Evolutionary conservation across 352 stramenopile species (phyloP).

Genomic region (Phytophthora kernoviae): DNA sequence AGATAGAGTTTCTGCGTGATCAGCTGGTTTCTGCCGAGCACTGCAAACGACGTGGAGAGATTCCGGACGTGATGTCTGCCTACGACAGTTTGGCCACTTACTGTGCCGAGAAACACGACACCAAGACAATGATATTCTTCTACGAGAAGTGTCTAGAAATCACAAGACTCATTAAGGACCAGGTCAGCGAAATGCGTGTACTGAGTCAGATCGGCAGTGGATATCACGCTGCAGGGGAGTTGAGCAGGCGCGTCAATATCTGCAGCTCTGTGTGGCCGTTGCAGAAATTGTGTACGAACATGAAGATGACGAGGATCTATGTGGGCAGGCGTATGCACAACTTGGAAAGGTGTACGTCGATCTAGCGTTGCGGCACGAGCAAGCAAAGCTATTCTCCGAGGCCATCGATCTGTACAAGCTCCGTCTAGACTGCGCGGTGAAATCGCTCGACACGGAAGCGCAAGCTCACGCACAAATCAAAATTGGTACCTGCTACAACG

Average conservation of each 20-base stretch:
- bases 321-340: slow-evolving; percentile 60
- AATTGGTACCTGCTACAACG: slow-evolving; percentile 80
- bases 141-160: slow-evolving; percentile 94
- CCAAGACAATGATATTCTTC: slow-evolving; percentile 93
- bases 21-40: slow-evolving; percentile 89
- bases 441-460: slow-evolving; percentile 66
- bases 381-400: slow-evolving; percentile 35
- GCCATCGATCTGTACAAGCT: slow-evolving; percentile 83
- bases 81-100: slow-evolving; percentile 86
- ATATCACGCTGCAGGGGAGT: slow-evolving; percentile 76
- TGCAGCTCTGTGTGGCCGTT: slow-evolving; percentile 84
- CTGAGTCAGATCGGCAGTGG: slow-evolving; percentile 84
- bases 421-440: slow-evolving; percentile 66
- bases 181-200: slow-evolving; percentile 86
- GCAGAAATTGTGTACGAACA: slow-evolving; percentile 72
- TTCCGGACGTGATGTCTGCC: slow-evolving; percentile 77
- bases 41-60: slow-evolving; percentile 88
- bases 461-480: slow-evolving; percentile 72
- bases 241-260: slow-evolving; percentile 76
- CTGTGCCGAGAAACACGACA: slow-evolving; percentile 78
- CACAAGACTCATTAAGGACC: slow-evolving; percentile 84
- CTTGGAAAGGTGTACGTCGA: slow-evolving; percentile 82
- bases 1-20: slow-evolving; percentile 90
- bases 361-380: slow-evolving; percentile 55
- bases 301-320: slow-evolving; percentile 62